A percentile compares a stretch with the other conserved stretches of the same genome.
Evolutionary conservation across 163 green algal species (phyloP).

Genomic region (Smithsoniella earleae): DNA sequence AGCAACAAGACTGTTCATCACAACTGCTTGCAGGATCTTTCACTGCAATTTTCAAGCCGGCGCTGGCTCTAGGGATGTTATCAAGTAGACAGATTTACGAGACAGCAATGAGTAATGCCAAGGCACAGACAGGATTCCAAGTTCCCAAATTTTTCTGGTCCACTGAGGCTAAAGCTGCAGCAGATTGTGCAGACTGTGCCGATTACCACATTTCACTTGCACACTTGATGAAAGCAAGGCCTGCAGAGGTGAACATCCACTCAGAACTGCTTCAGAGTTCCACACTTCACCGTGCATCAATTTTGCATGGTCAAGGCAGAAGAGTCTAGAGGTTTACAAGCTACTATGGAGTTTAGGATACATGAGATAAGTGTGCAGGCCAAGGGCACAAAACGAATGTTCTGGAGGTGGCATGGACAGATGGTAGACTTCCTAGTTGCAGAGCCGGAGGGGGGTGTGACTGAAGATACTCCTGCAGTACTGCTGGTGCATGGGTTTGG

Average conservation of each 20-base stretch:
- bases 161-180: not conserved
- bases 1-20: not conserved
- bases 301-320: not conserved
- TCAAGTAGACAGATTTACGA: constrained; percentile 43
- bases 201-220: constrained; percentile 64
- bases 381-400: not conserved
- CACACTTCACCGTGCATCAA: not conserved
- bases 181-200: constrained; percentile 39
- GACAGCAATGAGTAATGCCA: constrained; percentile 32
- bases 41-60: constrained; percentile 52
- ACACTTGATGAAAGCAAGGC: constrained; percentile 10
- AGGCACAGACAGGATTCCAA: not conserved
- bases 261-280: not conserved
- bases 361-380: constrained; percentile 16
- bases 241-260: not conserved
- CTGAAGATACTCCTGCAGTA: constrained; percentile 45
- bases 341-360: too few relatives aligned
- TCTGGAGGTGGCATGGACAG: constrained; percentile 34
- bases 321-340: not conserved
- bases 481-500: constrained; percentile 89
- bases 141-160: not conserved
- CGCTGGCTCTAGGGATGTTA: constrained; percentile 49
- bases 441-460: constrained; percentile 34
- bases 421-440: constrained; percentile 57
- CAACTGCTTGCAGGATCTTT: constrained; percentile 46